Percentiles rank a stretch among this genome's conserved stretches.
Evolutionary conservation across 805 yeast genomes (phyloP).

Genomic region (Limtongozyma cylindracea): DNA sequence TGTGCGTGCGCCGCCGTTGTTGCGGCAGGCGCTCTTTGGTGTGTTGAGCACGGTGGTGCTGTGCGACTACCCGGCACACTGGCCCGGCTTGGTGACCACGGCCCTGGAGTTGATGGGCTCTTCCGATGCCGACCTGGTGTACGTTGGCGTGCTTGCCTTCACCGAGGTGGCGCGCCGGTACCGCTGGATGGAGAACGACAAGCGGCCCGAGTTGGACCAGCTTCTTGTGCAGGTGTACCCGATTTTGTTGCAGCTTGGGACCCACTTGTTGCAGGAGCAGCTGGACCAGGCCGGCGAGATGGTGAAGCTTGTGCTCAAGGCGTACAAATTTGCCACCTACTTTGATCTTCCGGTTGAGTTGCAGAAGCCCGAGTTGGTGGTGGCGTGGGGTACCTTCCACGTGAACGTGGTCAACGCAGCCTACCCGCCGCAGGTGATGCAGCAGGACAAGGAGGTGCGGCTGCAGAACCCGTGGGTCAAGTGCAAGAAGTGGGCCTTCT

Average conservation of each 20-base stretch:
- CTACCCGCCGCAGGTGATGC: constrained; percentile 20
- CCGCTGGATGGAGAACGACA: constrained; percentile 36
- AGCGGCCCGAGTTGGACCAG: constrained; percentile 9
- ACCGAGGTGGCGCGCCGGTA: constrained; percentile 44
- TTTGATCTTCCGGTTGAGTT: constrained; percentile 40
- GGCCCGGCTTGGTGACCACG: constrained; percentile 10
- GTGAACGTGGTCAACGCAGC: constrained; percentile 37
- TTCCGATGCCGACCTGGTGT: constrained; percentile 8
- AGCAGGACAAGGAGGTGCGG: constrained; percentile 6
- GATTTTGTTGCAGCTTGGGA: constrained; percentile 37
- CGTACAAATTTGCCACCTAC: constrained; percentile 53
- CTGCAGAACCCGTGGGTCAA: constrained; percentile 58
- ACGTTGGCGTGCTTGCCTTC: constrained; percentile 48
- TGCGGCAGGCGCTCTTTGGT: constrained; percentile 13
- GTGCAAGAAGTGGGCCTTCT: constrained; percentile 55
- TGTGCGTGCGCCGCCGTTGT: constrained; percentile 10
- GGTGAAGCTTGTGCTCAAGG: constrained; percentile 46
- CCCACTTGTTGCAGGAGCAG: constrained; percentile 4
- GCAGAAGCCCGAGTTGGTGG: constrained; percentile 24
- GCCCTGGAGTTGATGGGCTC: constrained; percentile 10
- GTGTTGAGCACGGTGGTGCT: constrained; percentile 13
- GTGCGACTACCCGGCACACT: constrained; percentile 9
- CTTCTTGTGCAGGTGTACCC: constrained; percentile 39
- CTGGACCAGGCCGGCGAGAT: constrained; percentile 33
- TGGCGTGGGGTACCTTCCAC: constrained; percentile 57